phyloP scores from a whole-genome alignment of 306 rosid species.

The Castanea sativa region DNA sequence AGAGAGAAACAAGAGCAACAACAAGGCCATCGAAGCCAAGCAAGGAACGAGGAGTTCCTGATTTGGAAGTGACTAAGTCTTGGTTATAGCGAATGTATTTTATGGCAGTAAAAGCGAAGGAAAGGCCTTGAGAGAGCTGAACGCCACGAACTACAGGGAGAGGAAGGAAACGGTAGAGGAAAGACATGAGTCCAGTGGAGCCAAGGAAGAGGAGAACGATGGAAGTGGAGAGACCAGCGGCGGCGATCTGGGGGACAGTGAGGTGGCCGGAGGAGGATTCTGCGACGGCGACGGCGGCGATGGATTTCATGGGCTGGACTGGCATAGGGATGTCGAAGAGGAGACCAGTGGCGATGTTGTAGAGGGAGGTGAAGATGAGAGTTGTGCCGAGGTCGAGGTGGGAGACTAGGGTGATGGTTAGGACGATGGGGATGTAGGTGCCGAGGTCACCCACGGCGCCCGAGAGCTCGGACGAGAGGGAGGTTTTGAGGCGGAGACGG shows the following conservation, averaged over 20 bases:
- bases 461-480: constrained; percentile 50
- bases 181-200: constrained; percentile 68
- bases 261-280: constrained; percentile 49
- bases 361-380: constrained; percentile 66
- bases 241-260: constrained; percentile 65
- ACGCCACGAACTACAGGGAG: constrained; percentile 87
- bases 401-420: constrained; percentile 60
- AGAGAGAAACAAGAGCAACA: constrained; percentile 42
- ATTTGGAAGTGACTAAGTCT: constrained; percentile 43
- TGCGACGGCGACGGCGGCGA: constrained; percentile 82
- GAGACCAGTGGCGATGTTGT: constrained; percentile 71
- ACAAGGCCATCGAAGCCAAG: constrained; percentile 58
- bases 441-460: constrained; percentile 89
- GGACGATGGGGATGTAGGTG: constrained; percentile 73
- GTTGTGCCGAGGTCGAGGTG: constrained; percentile 65
- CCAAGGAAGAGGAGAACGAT: constrained; percentile 66
- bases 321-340: constrained; percentile 90
- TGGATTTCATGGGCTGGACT: constrained; percentile 92
- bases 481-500: constrained; percentile 44
- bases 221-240: constrained; percentile 79
- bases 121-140: constrained; percentile 84
- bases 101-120: constrained; percentile 71
- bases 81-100: constrained; percentile 69
- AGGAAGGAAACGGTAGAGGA: constrained; percentile 73
- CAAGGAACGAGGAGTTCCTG: constrained; percentile 57